phyloP scores from a whole-genome alignment of 768 basidiomycete species.

The Rhodocollybia butyracea region DNA sequence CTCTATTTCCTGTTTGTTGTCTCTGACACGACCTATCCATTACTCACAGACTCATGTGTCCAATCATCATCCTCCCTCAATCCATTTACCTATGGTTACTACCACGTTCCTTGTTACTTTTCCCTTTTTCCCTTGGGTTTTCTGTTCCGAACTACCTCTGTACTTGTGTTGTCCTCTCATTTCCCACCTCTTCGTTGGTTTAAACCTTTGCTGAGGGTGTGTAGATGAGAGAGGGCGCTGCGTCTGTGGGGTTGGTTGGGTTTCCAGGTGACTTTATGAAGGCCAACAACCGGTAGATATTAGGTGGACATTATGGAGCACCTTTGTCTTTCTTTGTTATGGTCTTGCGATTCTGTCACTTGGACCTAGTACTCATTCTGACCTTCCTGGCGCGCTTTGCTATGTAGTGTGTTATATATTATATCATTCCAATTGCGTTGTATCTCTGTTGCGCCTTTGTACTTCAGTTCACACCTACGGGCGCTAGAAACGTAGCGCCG shows the following conservation, averaged over 20 bases:
- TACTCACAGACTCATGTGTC: slow-evolving; percentile 11
- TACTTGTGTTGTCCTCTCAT: slow-evolving; percentile 68
- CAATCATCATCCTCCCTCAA: slow-evolving; percentile 14
- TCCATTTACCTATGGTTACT: slow-evolving; percentile 12
- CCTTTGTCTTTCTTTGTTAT: no score
- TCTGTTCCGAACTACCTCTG: slow-evolving; percentile 16
- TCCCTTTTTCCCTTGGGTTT: slow-evolving; percentile 19
- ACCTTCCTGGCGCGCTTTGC: no score
- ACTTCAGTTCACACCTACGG: no score
- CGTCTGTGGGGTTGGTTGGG: slow-evolving; percentile 26
- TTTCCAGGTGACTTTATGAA: not conserved
- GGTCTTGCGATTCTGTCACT: not conserved
- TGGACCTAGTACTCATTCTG: not conserved
- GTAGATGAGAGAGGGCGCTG: slow-evolving; percentile 74
- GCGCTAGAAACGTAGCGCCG: no score
- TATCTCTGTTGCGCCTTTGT: not conserved
- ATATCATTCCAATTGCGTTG: not conserved
- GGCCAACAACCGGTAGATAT: not conserved
- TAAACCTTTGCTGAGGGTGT: slow-evolving; percentile 46
- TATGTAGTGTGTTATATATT: not conserved
- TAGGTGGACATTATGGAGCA: not conserved
- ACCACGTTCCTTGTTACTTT: slow-evolving; percentile 12
- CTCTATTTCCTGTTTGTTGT: not conserved
- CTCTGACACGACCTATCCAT: not conserved
- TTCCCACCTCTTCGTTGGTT: slow-evolving; percentile 48